Conservation (phyloP, 2,329 filamentous ascomycete genomes). For the Rhynchosporium secalis region DNA sequence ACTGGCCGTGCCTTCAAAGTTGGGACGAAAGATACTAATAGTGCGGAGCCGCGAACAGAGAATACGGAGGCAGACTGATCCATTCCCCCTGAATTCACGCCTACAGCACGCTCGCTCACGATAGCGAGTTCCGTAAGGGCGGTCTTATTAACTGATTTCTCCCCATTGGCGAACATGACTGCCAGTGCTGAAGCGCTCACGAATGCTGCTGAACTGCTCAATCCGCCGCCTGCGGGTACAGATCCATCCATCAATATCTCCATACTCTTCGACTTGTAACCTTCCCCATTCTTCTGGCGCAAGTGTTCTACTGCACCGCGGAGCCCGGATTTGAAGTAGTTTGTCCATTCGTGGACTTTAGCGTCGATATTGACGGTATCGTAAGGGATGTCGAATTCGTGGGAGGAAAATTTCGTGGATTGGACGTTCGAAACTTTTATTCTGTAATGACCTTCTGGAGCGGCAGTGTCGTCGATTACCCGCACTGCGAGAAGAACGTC, state of each 20-base stretch:
- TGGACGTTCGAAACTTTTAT: slow-evolving; percentile 82
- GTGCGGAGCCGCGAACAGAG: slow-evolving; percentile 78
- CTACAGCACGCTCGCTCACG: slow-evolving; percentile 89
- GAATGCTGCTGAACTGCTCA: slow-evolving; percentile 93
- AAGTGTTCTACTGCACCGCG: slow-evolving; percentile 78
- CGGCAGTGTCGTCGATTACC: slow-evolving; percentile 47
- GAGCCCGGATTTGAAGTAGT: slow-evolving; percentile 96
- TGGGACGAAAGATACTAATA: slow-evolving; percentile 89
- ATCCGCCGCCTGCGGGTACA: slow-evolving; percentile 86
- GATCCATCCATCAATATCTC: slow-evolving; percentile 87
- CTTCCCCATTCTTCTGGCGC: slow-evolving; percentile 59
- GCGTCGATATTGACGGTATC: slow-evolving; percentile 78
- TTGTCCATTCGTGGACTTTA: slow-evolving; percentile 88
- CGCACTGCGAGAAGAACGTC: slow-evolving; percentile 86
- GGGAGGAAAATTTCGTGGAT: slow-evolving; percentile 70
- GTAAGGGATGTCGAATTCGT: slow-evolving; percentile 70
- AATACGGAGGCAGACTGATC: slow-evolving; percentile 97
- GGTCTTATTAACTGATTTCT: slow-evolving; percentile 79
- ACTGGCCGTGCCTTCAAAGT: slow-evolving; percentile 74
- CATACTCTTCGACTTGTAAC: slow-evolving; percentile 73
- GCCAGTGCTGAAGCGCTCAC: slow-evolving; percentile 88
- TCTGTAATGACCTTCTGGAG: slow-evolving; percentile 56
- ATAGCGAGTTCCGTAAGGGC: slow-evolving; percentile 91
- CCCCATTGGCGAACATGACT: slow-evolving; percentile 82
- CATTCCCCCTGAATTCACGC: slow-evolving; percentile 98